Conservation (phyloP, 2,329 filamentous ascomycete species). For the Botrytis byssoidea region DNA sequence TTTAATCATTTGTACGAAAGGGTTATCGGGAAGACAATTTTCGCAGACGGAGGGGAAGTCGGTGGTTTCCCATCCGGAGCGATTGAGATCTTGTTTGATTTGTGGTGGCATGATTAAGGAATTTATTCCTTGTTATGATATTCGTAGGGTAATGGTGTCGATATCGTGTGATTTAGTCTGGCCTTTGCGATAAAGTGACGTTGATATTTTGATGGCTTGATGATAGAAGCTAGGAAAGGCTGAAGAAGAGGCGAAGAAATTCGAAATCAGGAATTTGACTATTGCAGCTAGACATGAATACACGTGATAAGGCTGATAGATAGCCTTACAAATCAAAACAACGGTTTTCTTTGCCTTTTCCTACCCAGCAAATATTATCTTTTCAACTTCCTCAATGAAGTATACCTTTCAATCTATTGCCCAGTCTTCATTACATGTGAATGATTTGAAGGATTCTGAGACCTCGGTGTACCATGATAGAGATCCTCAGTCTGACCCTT, state of each 20-base stretch:
- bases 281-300: too few relatives aligned
- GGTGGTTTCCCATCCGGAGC: conserved; percentile 92
- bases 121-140: background rate
- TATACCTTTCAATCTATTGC: background rate
- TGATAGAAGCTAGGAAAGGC: conserved; percentile 9
- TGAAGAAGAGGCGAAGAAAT: conserved; percentile 16
- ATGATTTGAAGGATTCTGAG: background rate
- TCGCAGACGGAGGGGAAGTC: conserved; percentile 88
- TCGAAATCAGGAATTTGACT: conserved; percentile 1
- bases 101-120: conserved; percentile 71
- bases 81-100: conserved; percentile 94
- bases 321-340: background rate
- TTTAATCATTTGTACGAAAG: conserved; percentile 98
- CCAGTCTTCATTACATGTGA: background rate
- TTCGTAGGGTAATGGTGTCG: background rate
- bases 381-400: background rate
- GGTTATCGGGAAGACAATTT: conserved; percentile 91
- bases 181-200: conserved; percentile 11
- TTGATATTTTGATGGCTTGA: background rate
- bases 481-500: background rate
- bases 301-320: background rate
- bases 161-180: background rate
- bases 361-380: background rate
- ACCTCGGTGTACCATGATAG: too few relatives aligned
- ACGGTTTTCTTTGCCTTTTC: background rate